phyloP scores from a whole-genome alignment of 371 early-diverging fungal genomes.

The Rhizomucor pusillus region DNA sequence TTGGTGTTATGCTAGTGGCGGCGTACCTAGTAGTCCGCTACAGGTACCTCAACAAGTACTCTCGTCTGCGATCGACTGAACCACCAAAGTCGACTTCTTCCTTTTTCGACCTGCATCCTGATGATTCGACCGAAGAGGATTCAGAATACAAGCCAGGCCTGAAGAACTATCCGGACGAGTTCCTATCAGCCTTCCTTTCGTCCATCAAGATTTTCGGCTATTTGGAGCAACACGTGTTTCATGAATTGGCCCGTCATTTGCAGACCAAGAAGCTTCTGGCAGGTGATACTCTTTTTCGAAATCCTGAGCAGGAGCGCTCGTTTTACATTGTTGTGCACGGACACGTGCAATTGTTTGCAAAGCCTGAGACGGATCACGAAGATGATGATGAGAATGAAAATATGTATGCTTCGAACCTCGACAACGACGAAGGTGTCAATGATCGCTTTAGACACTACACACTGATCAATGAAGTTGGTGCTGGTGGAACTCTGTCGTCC shows the following conservation, averaged over 20 bases:
- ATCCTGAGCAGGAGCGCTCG: conserved; percentile 70
- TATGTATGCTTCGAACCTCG: conserved; percentile 11
- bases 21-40: conserved; percentile 69
- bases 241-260: conserved; percentile 86
- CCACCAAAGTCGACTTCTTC: conserved; percentile 56
- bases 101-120: conserved; percentile 78
- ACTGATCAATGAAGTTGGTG: conserved; percentile 82
- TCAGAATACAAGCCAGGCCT: conserved; percentile 39
- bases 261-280: conserved; percentile 84
- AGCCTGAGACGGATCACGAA: conserved; percentile 32
- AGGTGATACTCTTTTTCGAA: conserved; percentile 82
- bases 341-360: conserved; percentile 79
- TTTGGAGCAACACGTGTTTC: conserved; percentile 93
- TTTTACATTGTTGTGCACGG: conserved; percentile 97
- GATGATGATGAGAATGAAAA: conserved; percentile 24
- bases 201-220: conserved; percentile 97
- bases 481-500: conserved; percentile 91
- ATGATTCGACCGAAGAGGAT: conserved; percentile 62
- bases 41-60: conserved; percentile 74
- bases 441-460: conserved; percentile 62
- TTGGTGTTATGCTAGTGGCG: conserved; percentile 32
- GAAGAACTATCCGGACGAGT: conserved; percentile 77
- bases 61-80: conserved; percentile 62
- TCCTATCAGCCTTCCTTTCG: conserved; percentile 79
- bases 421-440: conserved; percentile 10